Base-by-base conservation (phyloP, 805 yeast species). In the Yamadazyma insecticola region DNA sequence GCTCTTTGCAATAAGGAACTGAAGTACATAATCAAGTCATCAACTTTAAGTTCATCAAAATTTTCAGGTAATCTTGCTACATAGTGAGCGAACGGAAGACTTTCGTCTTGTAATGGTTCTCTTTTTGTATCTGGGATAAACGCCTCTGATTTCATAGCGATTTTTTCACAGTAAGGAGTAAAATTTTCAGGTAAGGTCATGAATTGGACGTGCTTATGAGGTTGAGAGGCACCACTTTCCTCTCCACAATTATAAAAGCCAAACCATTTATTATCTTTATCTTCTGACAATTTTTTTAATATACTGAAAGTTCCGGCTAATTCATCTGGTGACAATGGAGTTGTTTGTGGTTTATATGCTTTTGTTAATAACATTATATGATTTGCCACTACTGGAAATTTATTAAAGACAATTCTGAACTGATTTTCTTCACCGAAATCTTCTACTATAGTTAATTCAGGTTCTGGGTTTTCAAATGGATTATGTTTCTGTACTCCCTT, bases 141-240 rank as follows among this genome's bases (percentile, higher is more conserved):
- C 24, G 73, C 66, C 3, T 63, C 65, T 4, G 64, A 56, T 12
- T 70, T 62, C 2, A 52, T 51, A n/a, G n/a, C n/a, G n/a, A 62
- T 29, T 2, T 16, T 26, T 27, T 76, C 79, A 30, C 85, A 81
- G 50, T 72, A 77, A 5, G 83, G 72, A 1, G 55, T 56, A 51
- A 77, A 79, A 14, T 66, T 60, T 6, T 45, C 28, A 2, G 96
- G 94, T 26, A 84, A 62, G 26, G 76, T 67, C 71, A 90, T 64
- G 57, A 89, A 78, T 58, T 92, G 98, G 40, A 92, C 57, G 58
- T 90, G 98, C 52, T 85, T 87, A 61, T 90, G 98, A 28, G 84
- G 81, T 49, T 88, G 92, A 0, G 96, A 87, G n/a, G 96, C 95
- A 1, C 97, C 98, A 40, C 94, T 77, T 44, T 76, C 70, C 13